Conservation (phyloP, 179 eudicot genomes). For the Pouteria campechiana region DNA sequence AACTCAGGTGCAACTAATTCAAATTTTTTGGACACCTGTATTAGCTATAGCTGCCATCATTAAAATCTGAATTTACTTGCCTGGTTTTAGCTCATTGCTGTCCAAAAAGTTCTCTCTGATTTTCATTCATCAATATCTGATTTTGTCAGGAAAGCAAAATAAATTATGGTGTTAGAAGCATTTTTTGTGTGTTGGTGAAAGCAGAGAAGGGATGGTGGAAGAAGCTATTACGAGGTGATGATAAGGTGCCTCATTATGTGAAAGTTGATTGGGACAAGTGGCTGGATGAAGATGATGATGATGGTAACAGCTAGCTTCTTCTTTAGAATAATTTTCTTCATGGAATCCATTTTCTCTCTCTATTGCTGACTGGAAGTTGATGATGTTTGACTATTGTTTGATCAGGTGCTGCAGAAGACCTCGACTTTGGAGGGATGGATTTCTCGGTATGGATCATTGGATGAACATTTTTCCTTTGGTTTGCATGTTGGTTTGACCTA, state of each 20-base stretch:
- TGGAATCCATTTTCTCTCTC: no score
- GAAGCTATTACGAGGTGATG: conserved; percentile 61
- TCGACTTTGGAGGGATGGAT: conserved; percentile 86
- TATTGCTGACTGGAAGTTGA: background rate
- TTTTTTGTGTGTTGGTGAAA: conserved; percentile 70
- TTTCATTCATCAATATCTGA: no score
- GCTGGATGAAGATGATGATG: conserved; percentile 91
- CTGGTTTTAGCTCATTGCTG: no score
- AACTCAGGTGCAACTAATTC: no score
- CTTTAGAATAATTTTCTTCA: background rate
- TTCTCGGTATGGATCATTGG: conserved; percentile 61
- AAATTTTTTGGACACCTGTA: no score
- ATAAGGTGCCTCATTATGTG: conserved; percentile 70
- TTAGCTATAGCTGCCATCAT: no score
- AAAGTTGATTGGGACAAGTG: conserved; percentile 99
- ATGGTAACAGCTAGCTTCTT: conserved; percentile 18
- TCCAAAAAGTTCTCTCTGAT: background rate
- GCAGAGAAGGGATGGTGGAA: conserved; percentile 84
- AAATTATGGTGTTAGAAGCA: conserved; percentile 55
- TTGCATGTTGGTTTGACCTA: background rate
- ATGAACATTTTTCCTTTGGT: background rate
- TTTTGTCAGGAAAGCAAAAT: conserved; percentile 69
- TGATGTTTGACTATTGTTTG: conserved; percentile 1
- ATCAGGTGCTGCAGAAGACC: conserved; percentile 51
- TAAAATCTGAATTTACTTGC: no score